Conservation (phyloP, 2,329 filamentous ascomycete genomes). For the Colletotrichum tropicale region DNA sequence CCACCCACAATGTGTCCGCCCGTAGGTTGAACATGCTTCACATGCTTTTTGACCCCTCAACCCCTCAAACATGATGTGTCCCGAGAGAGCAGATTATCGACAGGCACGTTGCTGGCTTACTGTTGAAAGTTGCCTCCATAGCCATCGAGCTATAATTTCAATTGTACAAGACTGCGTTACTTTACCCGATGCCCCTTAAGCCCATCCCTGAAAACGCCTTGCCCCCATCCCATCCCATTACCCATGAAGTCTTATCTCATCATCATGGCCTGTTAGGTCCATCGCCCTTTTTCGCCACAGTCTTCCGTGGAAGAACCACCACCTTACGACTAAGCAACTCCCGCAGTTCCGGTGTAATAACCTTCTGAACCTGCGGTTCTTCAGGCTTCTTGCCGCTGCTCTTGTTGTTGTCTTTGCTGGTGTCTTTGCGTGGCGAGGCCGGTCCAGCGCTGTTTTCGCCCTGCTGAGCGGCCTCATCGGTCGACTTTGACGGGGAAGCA, state of each 20-base stretch:
- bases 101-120: too few relatives aligned
- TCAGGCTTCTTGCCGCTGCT: slow-evolving; percentile 39
- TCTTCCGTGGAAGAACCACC: slow-evolving; percentile 47
- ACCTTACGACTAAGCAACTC: slow-evolving; percentile 55
- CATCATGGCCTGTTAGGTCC: neutral
- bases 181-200: rapidly evolving
- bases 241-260: too few relatives aligned
- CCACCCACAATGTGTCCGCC: too few relatives aligned
- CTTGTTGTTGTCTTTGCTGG: slow-evolving; percentile 38
- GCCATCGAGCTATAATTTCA: too few relatives aligned
- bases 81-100: too few relatives aligned
- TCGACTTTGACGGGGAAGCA: slow-evolving; percentile 9
- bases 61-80: too few relatives aligned
- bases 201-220: neutral
- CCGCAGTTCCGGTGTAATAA: slow-evolving; percentile 63
- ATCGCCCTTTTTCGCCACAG: slow-evolving; percentile 25
- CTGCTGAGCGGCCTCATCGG: neutral
- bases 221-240: neutral
- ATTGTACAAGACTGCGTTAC: too few relatives aligned
- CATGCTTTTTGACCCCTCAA: too few relatives aligned
- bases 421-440: slow-evolving; percentile 28
- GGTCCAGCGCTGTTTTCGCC: slow-evolving; percentile 26
- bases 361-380: slow-evolving; percentile 40
- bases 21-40: too few relatives aligned
- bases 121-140: too few relatives aligned